Percentiles rank a stretch among this genome's conserved stretches.
Conservation (phyloP, 2,329 filamentous ascomycete genomes). For the Lachnellula cervina region DNA sequence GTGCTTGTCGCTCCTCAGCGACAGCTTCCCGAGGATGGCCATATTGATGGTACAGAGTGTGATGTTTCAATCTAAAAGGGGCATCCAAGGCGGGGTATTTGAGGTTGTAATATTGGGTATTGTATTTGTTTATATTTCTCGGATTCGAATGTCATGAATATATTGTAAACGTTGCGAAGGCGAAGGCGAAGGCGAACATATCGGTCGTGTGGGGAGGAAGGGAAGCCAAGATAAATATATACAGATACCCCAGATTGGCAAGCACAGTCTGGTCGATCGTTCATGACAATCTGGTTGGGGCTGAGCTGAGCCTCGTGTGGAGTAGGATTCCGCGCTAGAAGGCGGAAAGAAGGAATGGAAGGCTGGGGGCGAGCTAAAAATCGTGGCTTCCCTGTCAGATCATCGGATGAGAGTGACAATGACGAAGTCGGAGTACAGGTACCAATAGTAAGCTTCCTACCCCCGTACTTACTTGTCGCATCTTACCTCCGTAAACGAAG, state of each 20-base stretch:
- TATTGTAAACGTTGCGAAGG: neutral
- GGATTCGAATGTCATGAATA: neutral
- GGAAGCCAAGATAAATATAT: neutral
- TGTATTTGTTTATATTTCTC: neutral
- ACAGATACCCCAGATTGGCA: neutral
- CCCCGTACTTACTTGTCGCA: too few species aligned
- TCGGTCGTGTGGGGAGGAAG: neutral
- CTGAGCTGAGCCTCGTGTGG: neutral
- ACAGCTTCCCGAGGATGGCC: conserved; percentile 17
- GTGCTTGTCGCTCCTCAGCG: conserved; percentile 10
- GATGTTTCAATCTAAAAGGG: neutral
- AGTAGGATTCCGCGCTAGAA: conserved; percentile 7
- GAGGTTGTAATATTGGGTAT: neutral
- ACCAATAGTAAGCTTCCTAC: too few species aligned
- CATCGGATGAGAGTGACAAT: too few species aligned
- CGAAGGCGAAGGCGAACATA: neutral
- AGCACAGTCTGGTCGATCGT: too few species aligned
- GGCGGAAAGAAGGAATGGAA: conserved; percentile 12
- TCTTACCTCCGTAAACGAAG: too few species aligned
- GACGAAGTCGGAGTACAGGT: too few species aligned
- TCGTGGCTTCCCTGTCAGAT: neutral
- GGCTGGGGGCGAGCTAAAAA: neutral
- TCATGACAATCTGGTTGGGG: neutral
- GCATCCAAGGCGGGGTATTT: neutral
- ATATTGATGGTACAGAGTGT: neutral